Percentiles rank a stretch among this genome's conserved stretches.
phyloP scores from a whole-genome alignment of 192 early-diverging fungal genomes.

The Geranomyces variabilis region DNA sequence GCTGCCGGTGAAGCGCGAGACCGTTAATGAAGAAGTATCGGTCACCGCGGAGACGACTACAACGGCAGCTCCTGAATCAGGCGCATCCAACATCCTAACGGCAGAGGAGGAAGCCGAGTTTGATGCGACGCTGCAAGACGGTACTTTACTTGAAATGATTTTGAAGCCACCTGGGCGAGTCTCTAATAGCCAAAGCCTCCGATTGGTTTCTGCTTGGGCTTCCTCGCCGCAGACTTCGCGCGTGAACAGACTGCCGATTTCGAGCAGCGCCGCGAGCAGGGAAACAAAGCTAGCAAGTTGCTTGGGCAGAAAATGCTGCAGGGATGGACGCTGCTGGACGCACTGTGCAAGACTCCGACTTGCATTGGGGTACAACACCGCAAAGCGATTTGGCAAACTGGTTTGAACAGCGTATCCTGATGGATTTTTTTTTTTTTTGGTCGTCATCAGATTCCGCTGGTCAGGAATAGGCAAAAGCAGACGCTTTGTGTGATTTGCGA shows the following conservation, averaged over 20 bases:
- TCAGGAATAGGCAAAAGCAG: conserved; percentile 32
- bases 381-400: no score
- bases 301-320: conserved; percentile 36
- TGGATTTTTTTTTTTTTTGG: no score
- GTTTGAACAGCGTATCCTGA: no score
- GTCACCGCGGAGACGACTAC: neutral
- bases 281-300: conserved; percentile 24
- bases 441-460: conserved; percentile 26
- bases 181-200: no score
- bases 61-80: neutral
- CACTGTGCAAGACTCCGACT: neutral
- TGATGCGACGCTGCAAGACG: neutral
- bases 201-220: no score
- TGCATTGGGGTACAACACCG: neutral
- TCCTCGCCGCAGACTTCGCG: no score
- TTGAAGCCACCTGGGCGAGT: no score
- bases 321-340: conserved; percentile 37
- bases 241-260: no score
- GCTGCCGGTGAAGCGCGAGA: conserved; percentile 13
- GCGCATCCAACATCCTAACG: neutral
- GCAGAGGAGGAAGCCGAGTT: conserved; percentile 8
- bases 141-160: no score
- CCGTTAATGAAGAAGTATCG: neutral
- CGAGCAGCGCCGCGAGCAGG: neutral
- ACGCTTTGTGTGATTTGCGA: conserved; percentile 39